Percentiles rank a stretch among this genome's conserved stretches.
phyloP scores from a whole-genome alignment of 305 asterid genomes.

The Withania somnifera region DNA sequence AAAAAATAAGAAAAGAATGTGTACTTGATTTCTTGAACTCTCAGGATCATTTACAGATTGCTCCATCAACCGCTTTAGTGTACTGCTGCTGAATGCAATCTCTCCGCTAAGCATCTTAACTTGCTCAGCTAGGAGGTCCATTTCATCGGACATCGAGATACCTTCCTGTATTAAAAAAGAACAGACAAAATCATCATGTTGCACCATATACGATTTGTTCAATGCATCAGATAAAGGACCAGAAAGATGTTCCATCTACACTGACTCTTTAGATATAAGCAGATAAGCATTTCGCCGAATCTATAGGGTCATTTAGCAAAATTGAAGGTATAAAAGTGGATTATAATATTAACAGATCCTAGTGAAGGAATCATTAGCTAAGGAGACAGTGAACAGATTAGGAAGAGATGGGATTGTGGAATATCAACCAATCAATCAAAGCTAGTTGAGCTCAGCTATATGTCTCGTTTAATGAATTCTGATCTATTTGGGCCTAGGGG shows the following conservation, averaged over 20 bases:
- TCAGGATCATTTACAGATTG: constrained; percentile 88
- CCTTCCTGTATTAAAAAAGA: constrained; percentile 45
- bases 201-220: neutral
- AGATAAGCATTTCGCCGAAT: neutral
- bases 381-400: neutral
- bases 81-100: constrained; percentile 92
- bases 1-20: constrained; percentile 2
- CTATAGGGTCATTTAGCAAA: neutral
- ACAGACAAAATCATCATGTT: neutral
- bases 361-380: neutral
- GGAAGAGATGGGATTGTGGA: neutral
- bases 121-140: constrained; percentile 94
- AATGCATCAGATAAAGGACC: neutral
- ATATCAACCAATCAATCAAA: neutral
- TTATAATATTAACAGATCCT: neutral
- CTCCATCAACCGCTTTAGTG: constrained; percentile 84
- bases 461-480: neutral
- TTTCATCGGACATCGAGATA: constrained; percentile 71
- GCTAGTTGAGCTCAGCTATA: neutral
- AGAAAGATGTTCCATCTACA: neutral
- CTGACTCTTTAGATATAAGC: neutral
- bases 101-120: constrained; percentile 99
- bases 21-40: constrained; percentile 70
- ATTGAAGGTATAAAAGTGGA: neutral
- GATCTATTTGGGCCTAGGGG: neutral